A percentile compares a stretch with the other conserved stretches of the same genome.
phyloP scores from a whole-genome alignment of 1,139 yeast genomes.

The Ogataea hybrid region DNA sequence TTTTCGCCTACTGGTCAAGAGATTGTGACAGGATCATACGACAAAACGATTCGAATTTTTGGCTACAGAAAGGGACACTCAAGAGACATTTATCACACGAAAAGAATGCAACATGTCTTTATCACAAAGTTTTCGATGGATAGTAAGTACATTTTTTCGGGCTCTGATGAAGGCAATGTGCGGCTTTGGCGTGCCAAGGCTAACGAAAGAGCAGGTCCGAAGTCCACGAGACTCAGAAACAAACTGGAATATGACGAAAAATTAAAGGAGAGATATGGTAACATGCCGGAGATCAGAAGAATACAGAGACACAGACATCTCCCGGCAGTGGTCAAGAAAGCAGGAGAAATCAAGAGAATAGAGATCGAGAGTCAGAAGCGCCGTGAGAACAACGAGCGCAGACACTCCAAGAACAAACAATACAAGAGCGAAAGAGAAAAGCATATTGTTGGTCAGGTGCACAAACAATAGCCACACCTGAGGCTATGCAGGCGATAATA shows the following conservation, averaged over 20 bases:
- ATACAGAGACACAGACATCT: constrained; percentile 90
- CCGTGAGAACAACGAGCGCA: constrained; percentile 78
- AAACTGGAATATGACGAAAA: constrained; percentile 90
- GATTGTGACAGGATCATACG: constrained; percentile 92
- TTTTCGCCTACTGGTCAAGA: constrained; percentile 97
- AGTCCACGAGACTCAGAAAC: constrained; percentile 75
- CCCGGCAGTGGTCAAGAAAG: constrained; percentile 83
- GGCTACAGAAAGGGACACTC: constrained; percentile 76
- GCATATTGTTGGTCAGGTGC: constrained; percentile 82
- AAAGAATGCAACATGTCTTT: constrained; percentile 95
- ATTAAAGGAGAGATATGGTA: constrained; percentile 86
- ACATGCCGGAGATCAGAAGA: constrained; percentile 94
- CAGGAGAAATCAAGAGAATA: constrained; percentile 76
- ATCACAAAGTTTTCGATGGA: constrained; percentile 85
- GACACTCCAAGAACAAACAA: constrained; percentile 67
- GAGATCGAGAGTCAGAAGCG: constrained; percentile 73
- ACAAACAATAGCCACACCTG: constrained; percentile 35
- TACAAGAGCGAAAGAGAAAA: constrained; percentile 72
- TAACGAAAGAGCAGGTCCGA: constrained; percentile 76
- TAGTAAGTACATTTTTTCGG: constrained; percentile 79
- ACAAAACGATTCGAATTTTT: constrained; percentile 83
- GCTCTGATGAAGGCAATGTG: constrained; percentile 95
- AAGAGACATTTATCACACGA: constrained; percentile 92
- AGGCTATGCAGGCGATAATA: neutral
- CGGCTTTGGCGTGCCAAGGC: constrained; percentile 91